These are phyloP conservation scores for Russula foetens DNA, from an alignment of 768 basidiomycete species.

Conservation along the genomic window DNA sequence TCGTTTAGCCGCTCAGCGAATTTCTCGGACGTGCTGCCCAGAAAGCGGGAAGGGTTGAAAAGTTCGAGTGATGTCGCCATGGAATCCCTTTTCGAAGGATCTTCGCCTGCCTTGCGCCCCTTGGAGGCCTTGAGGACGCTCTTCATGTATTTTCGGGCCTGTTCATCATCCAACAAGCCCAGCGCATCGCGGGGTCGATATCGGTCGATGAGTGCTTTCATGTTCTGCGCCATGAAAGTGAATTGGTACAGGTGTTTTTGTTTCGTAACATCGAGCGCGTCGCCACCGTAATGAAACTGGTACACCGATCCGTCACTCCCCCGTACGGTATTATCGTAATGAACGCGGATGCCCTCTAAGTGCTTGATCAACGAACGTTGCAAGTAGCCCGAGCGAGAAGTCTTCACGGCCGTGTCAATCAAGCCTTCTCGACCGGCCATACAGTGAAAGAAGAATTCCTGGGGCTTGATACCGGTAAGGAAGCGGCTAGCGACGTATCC, in stretches of 20 bases:
- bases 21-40: slow-evolving; percentile 89
- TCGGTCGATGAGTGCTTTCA: slow-evolving; percentile 64
- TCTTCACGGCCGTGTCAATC: slow-evolving; percentile 99
- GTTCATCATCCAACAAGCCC: slow-evolving; percentile 53
- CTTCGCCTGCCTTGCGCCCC: slow-evolving; percentile 33
- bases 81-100: slow-evolving; percentile 45
- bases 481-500: slow-evolving; percentile 98
- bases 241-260: slow-evolving; percentile 94
- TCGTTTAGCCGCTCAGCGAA: slow-evolving; percentile 75
- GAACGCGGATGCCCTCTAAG: slow-evolving; percentile 90
- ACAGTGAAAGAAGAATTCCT: slow-evolving; percentile 99
- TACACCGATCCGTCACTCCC: slow-evolving; percentile 90
- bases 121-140: slow-evolving; percentile 72
- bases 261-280: slow-evolving; percentile 92
- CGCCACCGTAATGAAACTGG: slow-evolving; percentile 96
- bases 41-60: slow-evolving; percentile 68
- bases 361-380: slow-evolving; percentile 99
- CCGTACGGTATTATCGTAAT: slow-evolving; percentile 97
- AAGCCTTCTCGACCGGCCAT: slow-evolving; percentile 99
- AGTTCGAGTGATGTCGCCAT: slow-evolving; percentile 66
- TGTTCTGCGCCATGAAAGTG: slow-evolving; percentile 87
- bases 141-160: slow-evolving; percentile 79
- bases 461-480: slow-evolving; percentile 94
- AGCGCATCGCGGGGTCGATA: slow-evolving; percentile 54
- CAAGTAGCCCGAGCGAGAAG: slow-evolving; percentile 94